A percentile compares a stretch with the other conserved stretches of the same genome.
Conservation (phyloP, 169 alveolate species). For the Cryptosporidium felis region DNA sequence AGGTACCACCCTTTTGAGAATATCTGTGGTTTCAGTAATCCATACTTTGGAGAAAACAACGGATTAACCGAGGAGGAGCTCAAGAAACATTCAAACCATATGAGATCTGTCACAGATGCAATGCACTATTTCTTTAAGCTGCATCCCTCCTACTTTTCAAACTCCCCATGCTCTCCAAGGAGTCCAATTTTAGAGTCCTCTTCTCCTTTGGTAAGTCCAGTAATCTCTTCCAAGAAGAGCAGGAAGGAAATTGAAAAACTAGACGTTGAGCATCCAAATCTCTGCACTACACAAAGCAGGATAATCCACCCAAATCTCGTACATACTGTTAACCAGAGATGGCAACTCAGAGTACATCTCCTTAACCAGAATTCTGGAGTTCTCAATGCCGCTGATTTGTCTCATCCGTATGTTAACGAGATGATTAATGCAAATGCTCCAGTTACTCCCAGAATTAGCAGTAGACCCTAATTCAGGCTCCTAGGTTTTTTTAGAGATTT, state of each 20-base stretch:
- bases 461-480: not conserved
- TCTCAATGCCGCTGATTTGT: constrained; percentile 45
- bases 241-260: constrained; percentile 35
- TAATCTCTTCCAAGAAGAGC: constrained; percentile 5
- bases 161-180: constrained; percentile 20
- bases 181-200: not conserved
- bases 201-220: constrained; percentile 67
- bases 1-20: constrained; percentile 66
- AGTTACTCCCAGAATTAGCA: constrained; percentile 22
- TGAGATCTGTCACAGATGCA: constrained; percentile 71
- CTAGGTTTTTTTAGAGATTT: too few species aligned
- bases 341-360: constrained; percentile 67
- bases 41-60: constrained; percentile 49
- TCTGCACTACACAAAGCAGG: constrained; percentile 53
- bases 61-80: constrained; percentile 29
- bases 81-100: constrained; percentile 38
- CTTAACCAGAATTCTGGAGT: constrained; percentile 39
- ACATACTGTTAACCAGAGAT: constrained; percentile 61
- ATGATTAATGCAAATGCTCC: constrained; percentile 67
- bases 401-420: constrained; percentile 67
- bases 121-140: constrained; percentile 36
- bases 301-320: constrained; percentile 66
- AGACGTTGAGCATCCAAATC: constrained; percentile 43
- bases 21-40: constrained; percentile 65
- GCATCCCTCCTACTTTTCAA: not conserved